phyloP scores from a whole-genome alignment of 768 basidiomycete species.

The Steccherinum ochraceum region DNA sequence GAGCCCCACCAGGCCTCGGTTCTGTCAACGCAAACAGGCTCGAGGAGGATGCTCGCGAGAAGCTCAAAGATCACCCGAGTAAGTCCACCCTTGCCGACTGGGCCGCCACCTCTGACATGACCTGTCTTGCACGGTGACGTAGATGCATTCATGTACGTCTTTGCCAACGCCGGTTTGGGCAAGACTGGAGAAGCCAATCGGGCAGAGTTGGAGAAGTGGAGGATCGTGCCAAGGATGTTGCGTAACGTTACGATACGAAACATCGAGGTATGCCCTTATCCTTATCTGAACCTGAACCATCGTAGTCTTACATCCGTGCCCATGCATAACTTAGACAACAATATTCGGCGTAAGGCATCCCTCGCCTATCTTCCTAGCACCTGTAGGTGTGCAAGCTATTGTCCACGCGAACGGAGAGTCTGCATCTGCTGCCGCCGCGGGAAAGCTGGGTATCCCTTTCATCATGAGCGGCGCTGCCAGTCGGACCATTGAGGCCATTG shows the following conservation, averaged over 20 bases:
- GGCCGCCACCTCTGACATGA: not conserved
- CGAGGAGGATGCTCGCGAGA: conserved; percentile 61
- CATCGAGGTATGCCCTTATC: conserved; percentile 42
- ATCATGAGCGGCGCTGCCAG: conserved; percentile 73
- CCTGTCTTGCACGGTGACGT: conserved; percentile 10
- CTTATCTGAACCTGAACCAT: too few species aligned
- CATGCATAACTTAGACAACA: conserved; percentile 41
- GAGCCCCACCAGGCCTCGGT: conserved; percentile 32
- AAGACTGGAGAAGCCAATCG: conserved; percentile 64
- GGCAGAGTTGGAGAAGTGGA: conserved; percentile 57
- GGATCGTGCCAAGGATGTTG: conserved; percentile 77
- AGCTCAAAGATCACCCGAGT: conserved; percentile 52
- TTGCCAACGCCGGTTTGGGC: conserved; percentile 68
- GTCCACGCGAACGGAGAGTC: conserved; percentile 68
- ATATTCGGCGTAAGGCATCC: conserved; percentile 63
- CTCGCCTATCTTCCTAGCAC: conserved; percentile 59
- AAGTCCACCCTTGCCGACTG: conserved; percentile 13
- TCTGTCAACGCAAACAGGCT: conserved; percentile 59
- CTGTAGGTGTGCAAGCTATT: conserved; percentile 76
- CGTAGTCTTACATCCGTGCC: not conserved
- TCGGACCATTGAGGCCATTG: conserved; percentile 75
- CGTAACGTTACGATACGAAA: conserved; percentile 49
- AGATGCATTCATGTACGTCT: conserved; percentile 72
- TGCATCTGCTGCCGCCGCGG: conserved; percentile 61
- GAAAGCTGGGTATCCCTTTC: conserved; percentile 55